phyloP scores from a whole-genome alignment of 2,329 filamentous ascomycete genomes.

The Paracoccidioides brasiliensis region DNA sequence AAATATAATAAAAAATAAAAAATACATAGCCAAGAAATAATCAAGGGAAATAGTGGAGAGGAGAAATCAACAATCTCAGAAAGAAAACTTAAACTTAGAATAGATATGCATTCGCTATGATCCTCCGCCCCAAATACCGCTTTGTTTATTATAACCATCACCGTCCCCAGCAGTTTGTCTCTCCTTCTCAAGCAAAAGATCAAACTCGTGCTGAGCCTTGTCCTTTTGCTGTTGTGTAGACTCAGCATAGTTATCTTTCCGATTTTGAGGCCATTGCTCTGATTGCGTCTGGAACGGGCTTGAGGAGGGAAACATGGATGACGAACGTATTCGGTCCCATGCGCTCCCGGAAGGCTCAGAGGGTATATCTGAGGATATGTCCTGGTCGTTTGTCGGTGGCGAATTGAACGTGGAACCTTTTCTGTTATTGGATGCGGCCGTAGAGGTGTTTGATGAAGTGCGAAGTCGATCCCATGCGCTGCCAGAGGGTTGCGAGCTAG shows the following conservation, averaged over 20 bases:
- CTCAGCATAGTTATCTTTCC: slow-evolving; percentile 2
- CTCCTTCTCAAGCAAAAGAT: slow-evolving; percentile 31
- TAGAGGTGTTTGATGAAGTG: not conserved
- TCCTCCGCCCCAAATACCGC: slow-evolving; percentile 1
- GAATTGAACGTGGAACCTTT: not conserved
- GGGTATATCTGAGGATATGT: not conserved
- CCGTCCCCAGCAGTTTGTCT: slow-evolving; percentile 16
- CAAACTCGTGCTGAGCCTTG: slow-evolving; percentile 32
- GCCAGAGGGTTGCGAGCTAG: slow-evolving; percentile 7
- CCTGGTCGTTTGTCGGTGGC: not conserved
- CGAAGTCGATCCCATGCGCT: slow-evolving; percentile 29
- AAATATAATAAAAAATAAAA: too few relatives aligned
- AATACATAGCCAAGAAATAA: too few relatives aligned
- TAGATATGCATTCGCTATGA: not conserved
- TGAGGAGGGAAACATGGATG: not conserved
- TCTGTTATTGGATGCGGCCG: not conserved
- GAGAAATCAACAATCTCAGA: not conserved
- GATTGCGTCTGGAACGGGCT: not conserved
- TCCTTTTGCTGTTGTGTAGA: slow-evolving; percentile 18
- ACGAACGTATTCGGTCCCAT: slow-evolving; percentile 4
- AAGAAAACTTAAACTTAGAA: not conserved
- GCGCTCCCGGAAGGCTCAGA: not conserved
- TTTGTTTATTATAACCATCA: slow-evolving; percentile 1
- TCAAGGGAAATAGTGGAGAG: not conserved
- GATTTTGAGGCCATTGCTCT: slow-evolving; percentile 5